Evolutionary conservation across 2,329 filamentous ascomycete species (phyloP), one percentile per base, ranked within the genome.

Genomic region (Colletotrichum karsti): DNA sequence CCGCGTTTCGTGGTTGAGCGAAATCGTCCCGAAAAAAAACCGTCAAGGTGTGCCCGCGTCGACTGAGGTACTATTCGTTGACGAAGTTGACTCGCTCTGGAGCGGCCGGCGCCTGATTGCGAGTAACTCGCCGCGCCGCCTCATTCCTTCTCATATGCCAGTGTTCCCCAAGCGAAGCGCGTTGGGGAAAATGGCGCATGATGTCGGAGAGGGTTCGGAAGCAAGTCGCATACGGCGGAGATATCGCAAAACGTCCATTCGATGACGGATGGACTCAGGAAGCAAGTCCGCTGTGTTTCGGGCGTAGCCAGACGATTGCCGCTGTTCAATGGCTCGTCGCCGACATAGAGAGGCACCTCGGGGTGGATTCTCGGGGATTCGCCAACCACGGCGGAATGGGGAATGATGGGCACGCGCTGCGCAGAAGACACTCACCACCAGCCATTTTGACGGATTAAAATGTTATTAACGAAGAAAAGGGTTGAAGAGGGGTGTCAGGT

Each of bases 381-480:
- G 60, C 37, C 44, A 65, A 67, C 53, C 64, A 63, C 37, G 15
- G 37, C 58, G 53, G 59, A 39, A 24, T 33, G 35, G 28, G 41
- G 13, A 39, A 22, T 39, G 15, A 20, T 20, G 64, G 33, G 20
- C 41, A 12, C 30, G 26, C 26, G 37, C 57, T 33, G 56, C 48
- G 57, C 30, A 46, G n/a, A 24, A 30, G 15, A 12, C 12, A 83
- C 81, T 83, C 80, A 83, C 81, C 81, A 74, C 80, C 80, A 79
- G 81, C 81, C 81, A 83, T 83, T 79, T 76, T 83, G 69, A 58
- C 55, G 63, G 67, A 65, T 62, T 61, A 59, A 50, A 67, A 42
- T 60, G 46, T 26, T 70, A 71, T 70, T 70, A 64, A 50, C 37
- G 35, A 48, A 35, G 28, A 54, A 42, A 26, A 44, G 55, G 28